A percentile compares a stretch with the other conserved stretches of the same genome.
phyloP scores from a whole-genome alignment of 352 stramenopile genomes.

The Pythium phragmiticola region DNA sequence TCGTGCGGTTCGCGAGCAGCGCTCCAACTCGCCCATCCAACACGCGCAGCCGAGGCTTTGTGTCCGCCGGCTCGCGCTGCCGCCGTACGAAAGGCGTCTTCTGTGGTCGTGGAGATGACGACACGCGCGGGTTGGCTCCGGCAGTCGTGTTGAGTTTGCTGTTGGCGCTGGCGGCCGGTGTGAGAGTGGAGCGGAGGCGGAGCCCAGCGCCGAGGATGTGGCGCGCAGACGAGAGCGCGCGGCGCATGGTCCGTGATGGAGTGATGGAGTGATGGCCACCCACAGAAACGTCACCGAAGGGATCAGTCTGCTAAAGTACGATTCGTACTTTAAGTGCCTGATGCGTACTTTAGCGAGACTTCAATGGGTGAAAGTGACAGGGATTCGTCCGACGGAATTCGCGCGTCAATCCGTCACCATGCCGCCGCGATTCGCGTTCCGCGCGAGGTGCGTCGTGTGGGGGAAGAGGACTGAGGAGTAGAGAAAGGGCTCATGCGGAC shows the following conservation, averaged over 20 bases:
- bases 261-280: neutral
- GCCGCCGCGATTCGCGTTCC: conserved; percentile 27
- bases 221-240: conserved; percentile 5
- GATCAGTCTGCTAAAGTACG: neutral
- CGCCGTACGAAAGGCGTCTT: conserved; percentile 5
- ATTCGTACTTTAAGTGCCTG: conserved; percentile 1
- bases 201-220: neutral
- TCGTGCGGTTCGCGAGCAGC: conserved; percentile 38
- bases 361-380: conserved; percentile 4
- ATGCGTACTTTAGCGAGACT: neutral
- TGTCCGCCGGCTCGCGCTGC: neutral
- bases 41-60: conserved; percentile 24
- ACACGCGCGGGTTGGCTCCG: neutral
- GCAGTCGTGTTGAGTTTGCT: neutral
- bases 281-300: neutral
- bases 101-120: neutral
- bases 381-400: conserved; percentile 1
- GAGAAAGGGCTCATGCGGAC: neutral
- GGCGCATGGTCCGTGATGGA: conserved; percentile 8
- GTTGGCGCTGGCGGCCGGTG: neutral
- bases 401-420: conserved; percentile 1
- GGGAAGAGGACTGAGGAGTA: neutral
- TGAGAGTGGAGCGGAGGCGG: conserved; percentile 1
- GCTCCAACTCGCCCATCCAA: conserved; percentile 34
- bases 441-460: conserved; percentile 18